phyloP scores from a whole-genome alignment of 768 basidiomycete species.

The Hericium rajendrae region DNA sequence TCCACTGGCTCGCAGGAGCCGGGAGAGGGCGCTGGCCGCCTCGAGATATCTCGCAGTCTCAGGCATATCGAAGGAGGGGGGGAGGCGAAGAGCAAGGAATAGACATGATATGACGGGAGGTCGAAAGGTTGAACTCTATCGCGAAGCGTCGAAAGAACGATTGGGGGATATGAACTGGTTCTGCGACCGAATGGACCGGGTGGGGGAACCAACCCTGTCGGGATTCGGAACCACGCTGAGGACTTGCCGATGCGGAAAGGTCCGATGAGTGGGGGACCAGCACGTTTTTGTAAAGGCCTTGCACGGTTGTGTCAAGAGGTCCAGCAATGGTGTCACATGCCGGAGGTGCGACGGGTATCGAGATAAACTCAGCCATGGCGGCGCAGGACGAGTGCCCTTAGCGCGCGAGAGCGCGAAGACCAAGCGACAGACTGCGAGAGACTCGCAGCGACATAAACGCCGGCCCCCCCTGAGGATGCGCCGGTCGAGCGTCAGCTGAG shows the following conservation, averaged over 20 bases:
- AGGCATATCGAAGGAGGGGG: constrained; percentile 37
- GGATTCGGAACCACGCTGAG: constrained; percentile 1
- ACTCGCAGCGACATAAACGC: background rate
- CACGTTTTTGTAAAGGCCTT: constrained; percentile 8
- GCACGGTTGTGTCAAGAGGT: constrained; percentile 5
- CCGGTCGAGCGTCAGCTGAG: background rate
- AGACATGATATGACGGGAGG: constrained; percentile 40
- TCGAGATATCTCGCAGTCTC: constrained; percentile 69
- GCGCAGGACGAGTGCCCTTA: constrained; percentile 3
- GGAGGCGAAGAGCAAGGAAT: constrained; percentile 28
- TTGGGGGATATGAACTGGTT: constrained; percentile 1
- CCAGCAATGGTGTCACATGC: constrained; percentile 10
- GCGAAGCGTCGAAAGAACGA: constrained; percentile 8
- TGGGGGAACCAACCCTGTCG: constrained; percentile 4
- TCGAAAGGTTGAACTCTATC: constrained; percentile 9
- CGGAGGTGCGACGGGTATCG: background rate
- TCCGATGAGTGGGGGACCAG: constrained; percentile 6
- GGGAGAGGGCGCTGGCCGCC: constrained; percentile 68
- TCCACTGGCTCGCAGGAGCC: constrained; percentile 40
- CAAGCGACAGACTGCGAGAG: background rate
- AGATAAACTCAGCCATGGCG: constrained; percentile 7
- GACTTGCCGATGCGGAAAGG: constrained; percentile 7
- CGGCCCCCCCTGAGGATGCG: background rate
- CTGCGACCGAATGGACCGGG: background rate
- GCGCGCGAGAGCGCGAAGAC: background rate